Base-by-base conservation (phyloP, 345 rosid genomes). In the Eucalyptus polybractea region DNA sequence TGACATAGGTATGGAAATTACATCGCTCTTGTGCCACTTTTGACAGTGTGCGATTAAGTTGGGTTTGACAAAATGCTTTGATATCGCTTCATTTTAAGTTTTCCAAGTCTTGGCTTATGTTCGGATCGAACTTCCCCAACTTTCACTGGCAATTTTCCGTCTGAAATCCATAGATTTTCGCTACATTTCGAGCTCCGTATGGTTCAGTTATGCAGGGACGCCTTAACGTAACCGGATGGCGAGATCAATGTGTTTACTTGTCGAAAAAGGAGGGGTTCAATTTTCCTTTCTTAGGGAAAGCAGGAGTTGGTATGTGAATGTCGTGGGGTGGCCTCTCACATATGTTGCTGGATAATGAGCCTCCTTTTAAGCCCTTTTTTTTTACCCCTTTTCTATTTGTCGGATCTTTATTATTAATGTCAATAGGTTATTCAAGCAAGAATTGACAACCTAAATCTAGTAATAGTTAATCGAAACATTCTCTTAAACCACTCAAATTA, bases 101-200 rank as follows among this genome's bases (percentile, higher is more conserved):
- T 60, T 60, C 13, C 67, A 11, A 25, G 67, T 60, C 29, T 24
- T 5, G n/a, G 31, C 29, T 60, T 60, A 25, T 13, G 13, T 60
- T 60, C 13, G 15, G 31, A 25, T 60, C 31, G 15, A 60, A 25
- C 67, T 60, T 27, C n/a, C 29, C 31, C 14, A 13, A 60, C 31
- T 27, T 60, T 27, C 67, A 60, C 13, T 27, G n/a, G n/a, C 67
- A 60, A 60, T 25, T 60, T 60, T 60, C 29, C 67, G n/a, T 60
- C 14, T 12, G 67, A 60, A 60, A 60, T 60, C 14, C 67, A 10
- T 27, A 27, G n/a, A 11, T 25, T 60, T 60, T 12, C n/a, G 27
- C 6, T 25, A 0, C 31, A 27, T 11, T 25, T 0, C 15, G n/a
- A 60, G 31, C 29, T 60, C 4, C 13, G n/a, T 27, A 5, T 60